Conservation (phyloP, 495 filamentous ascomycete genomes). For the Talaromyces stipitatus region DNA sequence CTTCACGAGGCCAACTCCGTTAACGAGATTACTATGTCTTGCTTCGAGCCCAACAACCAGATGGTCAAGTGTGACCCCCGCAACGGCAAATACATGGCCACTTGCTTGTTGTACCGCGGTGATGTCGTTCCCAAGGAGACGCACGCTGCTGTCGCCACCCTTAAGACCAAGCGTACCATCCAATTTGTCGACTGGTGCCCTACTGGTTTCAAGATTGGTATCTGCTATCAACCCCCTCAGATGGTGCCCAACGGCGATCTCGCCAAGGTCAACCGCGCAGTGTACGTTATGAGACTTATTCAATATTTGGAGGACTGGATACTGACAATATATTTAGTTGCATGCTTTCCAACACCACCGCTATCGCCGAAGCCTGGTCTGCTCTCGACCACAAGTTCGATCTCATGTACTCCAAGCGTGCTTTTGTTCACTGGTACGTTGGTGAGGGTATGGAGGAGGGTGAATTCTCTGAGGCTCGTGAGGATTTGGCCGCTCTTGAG, state of each 20-base stretch:
- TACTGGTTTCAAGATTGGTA: slow-evolving; percentile 99
- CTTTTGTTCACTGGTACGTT: slow-evolving; percentile 99
- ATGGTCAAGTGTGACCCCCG: slow-evolving; percentile 99
- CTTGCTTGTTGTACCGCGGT: slow-evolving; percentile 94
- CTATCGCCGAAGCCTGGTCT: slow-evolving; percentile 97
- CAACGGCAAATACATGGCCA: slow-evolving; percentile 99
- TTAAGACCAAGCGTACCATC: slow-evolving; percentile 98
- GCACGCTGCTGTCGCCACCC: slow-evolving; percentile 79
- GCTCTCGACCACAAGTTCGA: slow-evolving; percentile 98
- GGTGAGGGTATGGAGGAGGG: slow-evolving; percentile 99
- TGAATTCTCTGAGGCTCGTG: slow-evolving; percentile 97
- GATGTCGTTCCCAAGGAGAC: slow-evolving; percentile 96
- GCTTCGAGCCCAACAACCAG: slow-evolving; percentile 80
- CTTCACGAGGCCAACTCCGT: slow-evolving; percentile 81
- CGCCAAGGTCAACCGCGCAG: slow-evolving; percentile 94
- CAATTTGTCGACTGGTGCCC: slow-evolving; percentile 99
- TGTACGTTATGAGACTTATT: slow-evolving; percentile 51
- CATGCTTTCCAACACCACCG: slow-evolving; percentile 99
- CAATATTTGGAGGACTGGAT: background rate
- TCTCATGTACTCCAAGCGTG: slow-evolving; percentile 99
- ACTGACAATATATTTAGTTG: slow-evolving; percentile 48
- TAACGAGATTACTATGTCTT: slow-evolving; percentile 57
- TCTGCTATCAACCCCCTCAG: slow-evolving; percentile 97
- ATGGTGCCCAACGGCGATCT: slow-evolving; percentile 94
- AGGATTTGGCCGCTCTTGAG: slow-evolving; percentile 96